Evolutionary conservation across 2,329 filamentous ascomycete genomes (phyloP), one percentile per base, ranked within the genome.

Genomic region (Mycosphaerelloides madeirae): DNA sequence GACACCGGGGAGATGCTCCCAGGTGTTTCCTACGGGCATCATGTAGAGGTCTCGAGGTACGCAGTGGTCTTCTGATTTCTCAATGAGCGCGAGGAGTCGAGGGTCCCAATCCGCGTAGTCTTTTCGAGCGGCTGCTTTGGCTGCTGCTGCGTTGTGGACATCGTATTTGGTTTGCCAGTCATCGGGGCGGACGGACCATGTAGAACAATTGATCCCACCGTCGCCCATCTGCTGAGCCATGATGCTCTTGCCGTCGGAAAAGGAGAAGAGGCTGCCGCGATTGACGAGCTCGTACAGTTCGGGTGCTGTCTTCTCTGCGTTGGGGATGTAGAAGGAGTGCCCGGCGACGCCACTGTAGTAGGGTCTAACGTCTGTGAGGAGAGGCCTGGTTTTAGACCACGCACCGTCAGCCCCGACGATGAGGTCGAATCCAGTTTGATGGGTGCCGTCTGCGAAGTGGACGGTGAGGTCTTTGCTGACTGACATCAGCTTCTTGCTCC

Each of bases 341-440:
- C 66, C 63, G 9, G 51, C 57, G 13, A 70, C 48, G 3, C 69
- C 68, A 8, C 53, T 68, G 47, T 67, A 68, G 46, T 57, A 60
- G 2, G 68, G 68, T 35, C 53, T 56, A 13, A 55, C 58, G 8
- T 56, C 43, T 5, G 55, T 60, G 1, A 70, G 46, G 2, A 64
- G 34, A 19, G 50, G 50, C 7, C 68, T 60, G 2, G 67, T 63
- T 47, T 67, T 68, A 38, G 61, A 65, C 62, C 65, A 73, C 4
- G 68, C 68, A 8, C 70, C 70, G 38, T 73, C 71, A 8, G 68
- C 68, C 7, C 71, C 70, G 18, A 74, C 64, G 19, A 72, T 56
- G 9, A 73, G 55, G 49, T 72, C 65, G 48, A 66, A 70, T 1
- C 62, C 66, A 2, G 45, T 54, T 19, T 62, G 65, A 2, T 41